These are phyloP conservation scores for Psilocybe subaeruginosa DNA, from an alignment of 768 basidiomycete species.

Conservation along the genomic window DNA sequence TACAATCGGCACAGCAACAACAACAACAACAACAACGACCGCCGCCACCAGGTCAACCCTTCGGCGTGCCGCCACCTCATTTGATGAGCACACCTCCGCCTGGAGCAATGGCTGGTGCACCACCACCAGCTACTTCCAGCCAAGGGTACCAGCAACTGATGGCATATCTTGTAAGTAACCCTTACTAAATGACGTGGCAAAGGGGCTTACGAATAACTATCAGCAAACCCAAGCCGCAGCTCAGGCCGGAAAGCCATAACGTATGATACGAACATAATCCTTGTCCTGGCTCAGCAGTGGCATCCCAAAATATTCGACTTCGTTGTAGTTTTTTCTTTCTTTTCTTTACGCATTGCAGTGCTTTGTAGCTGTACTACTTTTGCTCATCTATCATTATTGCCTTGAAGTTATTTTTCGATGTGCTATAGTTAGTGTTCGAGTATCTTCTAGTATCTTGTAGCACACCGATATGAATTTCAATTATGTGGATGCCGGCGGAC, in stretches of 20 bases:
- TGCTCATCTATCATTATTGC: constrained; percentile 28
- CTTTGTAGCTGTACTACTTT: constrained; percentile 6
- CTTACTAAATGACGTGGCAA: not conserved
- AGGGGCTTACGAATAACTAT: not conserved
- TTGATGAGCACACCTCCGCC: constrained; percentile 43
- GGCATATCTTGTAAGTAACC: constrained; percentile 62
- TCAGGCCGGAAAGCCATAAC: constrained; percentile 26
- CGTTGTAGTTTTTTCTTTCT: constrained; percentile 4
- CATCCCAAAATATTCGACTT: constrained; percentile 2
- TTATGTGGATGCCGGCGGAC: not conserved
- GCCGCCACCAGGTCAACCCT: constrained; percentile 32
- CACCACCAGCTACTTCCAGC: constrained; percentile 37
- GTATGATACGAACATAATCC: not conserved
- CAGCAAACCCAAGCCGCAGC: constrained; percentile 39
- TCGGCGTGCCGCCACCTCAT: constrained; percentile 41
- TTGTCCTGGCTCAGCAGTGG: not conserved
- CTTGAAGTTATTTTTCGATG: constrained; percentile 14
- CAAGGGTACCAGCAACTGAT: constrained; percentile 68
- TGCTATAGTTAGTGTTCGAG: constrained; percentile 15
- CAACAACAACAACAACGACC: constrained; percentile 37
- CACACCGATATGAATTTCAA: constrained; percentile 1
- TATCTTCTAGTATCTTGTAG: constrained; percentile 8
- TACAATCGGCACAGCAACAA: constrained; percentile 60
- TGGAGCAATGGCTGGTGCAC: constrained; percentile 38
- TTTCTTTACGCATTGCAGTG: not conserved